Evolutionary conservation across 306 rosid genomes (phyloP), one percentile per base, ranked within the genome.

Genomic region (Oemleria cerasiformis): DNA sequence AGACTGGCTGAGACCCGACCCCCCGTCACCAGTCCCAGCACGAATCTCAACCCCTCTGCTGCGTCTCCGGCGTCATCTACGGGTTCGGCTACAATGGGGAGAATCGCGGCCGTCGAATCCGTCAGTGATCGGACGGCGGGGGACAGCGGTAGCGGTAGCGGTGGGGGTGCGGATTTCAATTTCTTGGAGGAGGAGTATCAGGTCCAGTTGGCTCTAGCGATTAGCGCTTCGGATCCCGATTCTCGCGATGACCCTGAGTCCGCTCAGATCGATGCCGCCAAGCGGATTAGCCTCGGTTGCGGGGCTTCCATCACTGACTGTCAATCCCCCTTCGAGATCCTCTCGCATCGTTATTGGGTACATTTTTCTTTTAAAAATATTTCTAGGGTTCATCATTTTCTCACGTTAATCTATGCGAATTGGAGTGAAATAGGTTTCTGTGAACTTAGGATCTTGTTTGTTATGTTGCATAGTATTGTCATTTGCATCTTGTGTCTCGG

Each of bases 211-310:
- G 99, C 99, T 36, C 80, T 92, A n/a, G 99, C 99, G 42, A 95
- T 95, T 57, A 95, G 99, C 67, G 99, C 90, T 42, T 91, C 99
- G 21, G 96, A 92, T 86, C 85, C 96, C 71, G 96, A 89, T 81
- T 75, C 83, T 20, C 85, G 80, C 0, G 87, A 82, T 45, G 90
- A 84, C 40, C 87, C 95, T 6, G 99, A 95, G 73, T 82, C 97
- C 20, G 96, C 96, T 36, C 99, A 95, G 97, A 95, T 95, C 96
- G 92, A 95, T 76, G 97, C 97, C 17, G 99, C 96, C 3, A 95
- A 91, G 85, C 95, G 90, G 96, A 95, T 95, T 84, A 95, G 99
- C 84, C 92, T 95, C 58, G 96, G 97, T 1, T 86, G 91, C 68
- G 56, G 95, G 43, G 79, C 96, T 62, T 68, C 96, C 1, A 53